Conservation (phyloP, 2,329 filamentous ascomycete genomes). For the Botrytis cinerea region DNA sequence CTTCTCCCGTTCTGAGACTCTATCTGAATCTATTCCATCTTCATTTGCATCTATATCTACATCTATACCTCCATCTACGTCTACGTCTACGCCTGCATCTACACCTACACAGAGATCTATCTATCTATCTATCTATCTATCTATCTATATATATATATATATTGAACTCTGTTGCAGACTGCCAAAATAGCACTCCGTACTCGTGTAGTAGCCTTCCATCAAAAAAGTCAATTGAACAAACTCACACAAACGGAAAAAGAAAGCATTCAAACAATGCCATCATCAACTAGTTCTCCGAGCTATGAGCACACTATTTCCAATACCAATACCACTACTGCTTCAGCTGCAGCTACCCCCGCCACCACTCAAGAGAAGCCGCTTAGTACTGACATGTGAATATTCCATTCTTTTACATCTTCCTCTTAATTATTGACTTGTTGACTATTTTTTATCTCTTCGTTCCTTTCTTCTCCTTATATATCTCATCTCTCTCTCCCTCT, state of each 20-base stretch:
- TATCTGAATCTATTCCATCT: not conserved
- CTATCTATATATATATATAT: not conserved
- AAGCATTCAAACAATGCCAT: not conserved
- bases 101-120: too few species aligned
- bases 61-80: too few species aligned
- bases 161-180: not conserved
- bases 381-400: constrained; percentile 38
- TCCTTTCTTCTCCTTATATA: constrained; percentile 14
- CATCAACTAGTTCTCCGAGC: not conserved
- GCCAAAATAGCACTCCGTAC: not conserved
- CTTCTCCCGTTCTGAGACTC: not conserved
- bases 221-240: not conserved
- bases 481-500: not conserved
- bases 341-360: constrained; percentile 27
- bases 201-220: not conserved
- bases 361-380: constrained; percentile 43
- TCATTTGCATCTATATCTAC: not conserved
- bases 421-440: not conserved
- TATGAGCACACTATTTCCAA: not conserved
- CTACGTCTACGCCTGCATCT: too few species aligned
- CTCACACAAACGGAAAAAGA: not conserved
- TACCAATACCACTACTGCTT: not conserved
- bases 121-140: not conserved
- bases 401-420: constrained; percentile 17
- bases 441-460: not conserved